Conservation (phyloP, 495 filamentous ascomycete genomes). For the Hypoxylon lienhwacheense region DNA sequence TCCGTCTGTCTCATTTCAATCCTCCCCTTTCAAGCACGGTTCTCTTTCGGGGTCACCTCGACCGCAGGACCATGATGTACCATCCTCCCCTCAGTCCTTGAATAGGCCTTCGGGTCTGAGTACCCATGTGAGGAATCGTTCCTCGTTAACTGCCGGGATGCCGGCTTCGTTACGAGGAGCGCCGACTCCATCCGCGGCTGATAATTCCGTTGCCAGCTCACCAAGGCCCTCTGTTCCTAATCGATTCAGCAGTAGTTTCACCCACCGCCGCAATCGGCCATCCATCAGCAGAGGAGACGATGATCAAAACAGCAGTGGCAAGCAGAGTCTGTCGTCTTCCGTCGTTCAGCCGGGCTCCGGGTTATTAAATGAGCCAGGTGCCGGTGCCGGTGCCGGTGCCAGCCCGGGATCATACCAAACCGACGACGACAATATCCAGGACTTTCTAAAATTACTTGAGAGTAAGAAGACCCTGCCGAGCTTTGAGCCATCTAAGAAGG, state of each 20-base stretch:
- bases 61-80: conserved; percentile 43
- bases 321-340: conserved; percentile 80
- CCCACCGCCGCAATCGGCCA: conserved; percentile 71
- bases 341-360: conserved; percentile 83
- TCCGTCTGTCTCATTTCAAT: conserved; percentile 86
- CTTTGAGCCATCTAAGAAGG: conserved; percentile 59
- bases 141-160: conserved; percentile 64
- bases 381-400: conserved; percentile 63
- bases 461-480: conserved; percentile 75
- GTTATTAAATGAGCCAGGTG: conserved; percentile 70
- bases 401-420: conserved; percentile 80
- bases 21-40: conserved; percentile 83
- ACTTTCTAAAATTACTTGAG: conserved; percentile 87
- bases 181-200: conserved; percentile 57
- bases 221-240: conserved; percentile 78
- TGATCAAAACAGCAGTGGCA: conserved; percentile 83
- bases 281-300: conserved; percentile 80
- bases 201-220: conserved; percentile 62
- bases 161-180: conserved; percentile 63
- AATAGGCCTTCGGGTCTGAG: conserved; percentile 53
- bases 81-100: conserved; percentile 64
- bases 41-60: conserved; percentile 83
- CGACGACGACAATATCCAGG: conserved; percentile 89
- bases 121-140: conserved; percentile 67
- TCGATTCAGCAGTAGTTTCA: conserved; percentile 71